Evolutionary conservation across 768 basidiomycete species (phyloP).

Genomic region (Hericium coralloides): DNA sequence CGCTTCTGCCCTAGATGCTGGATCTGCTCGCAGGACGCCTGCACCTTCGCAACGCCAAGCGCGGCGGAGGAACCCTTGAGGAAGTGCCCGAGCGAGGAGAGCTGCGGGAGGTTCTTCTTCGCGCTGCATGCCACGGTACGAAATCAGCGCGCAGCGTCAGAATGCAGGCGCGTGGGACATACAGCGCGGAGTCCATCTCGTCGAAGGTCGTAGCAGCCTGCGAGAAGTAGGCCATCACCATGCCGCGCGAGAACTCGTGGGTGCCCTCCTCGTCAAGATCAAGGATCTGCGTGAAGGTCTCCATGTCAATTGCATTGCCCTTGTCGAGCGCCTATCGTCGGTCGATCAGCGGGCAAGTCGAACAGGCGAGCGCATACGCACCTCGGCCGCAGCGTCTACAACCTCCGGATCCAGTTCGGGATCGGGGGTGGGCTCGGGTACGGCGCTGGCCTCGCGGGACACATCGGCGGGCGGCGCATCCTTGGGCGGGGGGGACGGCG

Average conservation of each 20-base stretch:
- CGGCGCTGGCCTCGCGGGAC: not conserved
- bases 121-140: not conserved
- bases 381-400: not conserved
- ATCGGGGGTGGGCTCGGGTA: not conserved
- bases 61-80: slow-evolving; percentile 97
- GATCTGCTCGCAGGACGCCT: slow-evolving; percentile 81
- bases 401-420: not conserved
- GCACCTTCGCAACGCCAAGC: slow-evolving; percentile 75
- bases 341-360: too few relatives aligned
- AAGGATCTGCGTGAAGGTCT: slow-evolving; percentile 76
- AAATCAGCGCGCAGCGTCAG: not conserved
- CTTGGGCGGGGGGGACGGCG: not conserved
- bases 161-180: not conserved
- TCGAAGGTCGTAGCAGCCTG: slow-evolving; percentile 74
- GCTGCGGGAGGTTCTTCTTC: slow-evolving; percentile 49
- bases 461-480: not conserved
- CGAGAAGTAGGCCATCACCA: slow-evolving; percentile 72
- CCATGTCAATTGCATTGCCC: slow-evolving; percentile 56
- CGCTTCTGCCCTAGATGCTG: slow-evolving; percentile 52
- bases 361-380: not conserved
- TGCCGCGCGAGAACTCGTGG: slow-evolving; percentile 66
- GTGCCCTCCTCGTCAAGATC: slow-evolving; percentile 86
- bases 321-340: not conserved
- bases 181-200: slow-evolving; percentile 53
- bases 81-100: slow-evolving; percentile 83